Evolutionary conservation across 495 filamentous ascomycete genomes (phyloP).

Genomic region (Neurospora sp.): DNA sequence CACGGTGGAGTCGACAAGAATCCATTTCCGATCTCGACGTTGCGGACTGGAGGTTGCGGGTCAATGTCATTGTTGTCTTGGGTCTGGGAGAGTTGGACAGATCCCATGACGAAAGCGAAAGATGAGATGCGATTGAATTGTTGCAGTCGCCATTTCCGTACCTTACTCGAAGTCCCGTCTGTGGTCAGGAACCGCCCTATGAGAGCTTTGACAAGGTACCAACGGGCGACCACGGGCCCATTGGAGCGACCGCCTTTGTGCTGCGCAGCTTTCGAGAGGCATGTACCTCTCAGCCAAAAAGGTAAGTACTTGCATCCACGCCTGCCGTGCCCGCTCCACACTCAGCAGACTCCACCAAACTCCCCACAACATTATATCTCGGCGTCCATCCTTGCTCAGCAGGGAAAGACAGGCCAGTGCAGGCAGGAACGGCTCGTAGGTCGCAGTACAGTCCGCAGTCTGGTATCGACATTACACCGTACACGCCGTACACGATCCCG

Average conservation of each 20-base stretch:
- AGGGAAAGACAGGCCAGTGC: background rate
- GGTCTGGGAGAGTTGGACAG: background rate
- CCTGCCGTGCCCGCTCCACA: background rate
- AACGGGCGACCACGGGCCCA: background rate
- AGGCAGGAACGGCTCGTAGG: background rate
- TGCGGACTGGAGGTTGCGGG: background rate
- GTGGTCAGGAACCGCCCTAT: constrained; percentile 14
- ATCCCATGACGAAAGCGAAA: background rate
- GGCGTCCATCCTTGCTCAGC: background rate
- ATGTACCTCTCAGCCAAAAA: background rate
- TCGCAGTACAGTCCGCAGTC: background rate
- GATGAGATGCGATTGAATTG: background rate
- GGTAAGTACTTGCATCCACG: background rate
- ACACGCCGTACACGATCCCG: background rate
- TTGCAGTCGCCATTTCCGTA: background rate
- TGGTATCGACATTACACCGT: background rate
- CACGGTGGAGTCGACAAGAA: background rate
- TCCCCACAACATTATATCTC: background rate
- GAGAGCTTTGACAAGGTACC: background rate
- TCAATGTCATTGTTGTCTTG: background rate
- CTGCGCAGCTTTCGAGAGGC: background rate
- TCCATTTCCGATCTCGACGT: background rate
- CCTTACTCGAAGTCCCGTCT: background rate
- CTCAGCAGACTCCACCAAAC: background rate
- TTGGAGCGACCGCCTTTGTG: background rate